Evolutionary conservation across 176 grass and related monocot species (phyloP).

Genomic region (Rhipidocladum racemiflorum): DNA sequence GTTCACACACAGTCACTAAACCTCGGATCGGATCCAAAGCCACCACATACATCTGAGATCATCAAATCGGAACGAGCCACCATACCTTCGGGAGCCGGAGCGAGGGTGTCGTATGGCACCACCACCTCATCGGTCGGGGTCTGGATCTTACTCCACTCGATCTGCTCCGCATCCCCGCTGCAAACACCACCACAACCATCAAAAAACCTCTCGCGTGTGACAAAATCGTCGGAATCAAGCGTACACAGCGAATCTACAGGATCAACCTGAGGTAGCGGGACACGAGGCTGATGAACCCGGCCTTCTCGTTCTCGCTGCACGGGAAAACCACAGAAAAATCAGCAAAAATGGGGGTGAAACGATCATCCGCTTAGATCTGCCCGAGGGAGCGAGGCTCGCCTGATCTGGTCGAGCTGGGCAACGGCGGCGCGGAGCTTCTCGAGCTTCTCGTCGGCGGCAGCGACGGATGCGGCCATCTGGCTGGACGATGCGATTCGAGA

Average conservation of each 20-base stretch:
- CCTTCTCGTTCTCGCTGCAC: slow-evolving; percentile 88
- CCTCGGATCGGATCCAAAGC: slow-evolving; percentile 13
- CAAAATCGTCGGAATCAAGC: background rate
- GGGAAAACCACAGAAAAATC: slow-evolving; percentile 7
- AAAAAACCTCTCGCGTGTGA: background rate
- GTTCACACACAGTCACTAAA: background rate
- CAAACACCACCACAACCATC: background rate
- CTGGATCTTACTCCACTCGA: slow-evolving; percentile 99
- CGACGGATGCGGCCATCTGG: slow-evolving; percentile 40
- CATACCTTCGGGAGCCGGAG: slow-evolving; percentile 63
- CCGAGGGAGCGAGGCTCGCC: slow-evolving; percentile 18
- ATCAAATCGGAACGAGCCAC: slow-evolving; percentile 18
- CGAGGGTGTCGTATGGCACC: slow-evolving; percentile 71
- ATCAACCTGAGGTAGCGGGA: slow-evolving; percentile 90
- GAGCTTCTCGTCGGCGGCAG: slow-evolving; percentile 55
- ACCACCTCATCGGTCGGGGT: slow-evolving; percentile 93
- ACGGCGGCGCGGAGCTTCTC: slow-evolving; percentile 50
- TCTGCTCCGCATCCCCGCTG: slow-evolving; percentile 86
- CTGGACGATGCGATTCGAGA: slow-evolving; percentile 27
- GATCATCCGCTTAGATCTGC: slow-evolving; percentile 20
- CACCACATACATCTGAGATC: background rate
- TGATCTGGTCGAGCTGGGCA: slow-evolving; percentile 77
- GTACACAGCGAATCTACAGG: background rate
- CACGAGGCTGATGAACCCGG: slow-evolving; percentile 81
- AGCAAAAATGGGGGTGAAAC: background rate